Evolutionary conservation across 768 basidiomycete species (phyloP).

Genomic region (Clathrus columnatus): DNA sequence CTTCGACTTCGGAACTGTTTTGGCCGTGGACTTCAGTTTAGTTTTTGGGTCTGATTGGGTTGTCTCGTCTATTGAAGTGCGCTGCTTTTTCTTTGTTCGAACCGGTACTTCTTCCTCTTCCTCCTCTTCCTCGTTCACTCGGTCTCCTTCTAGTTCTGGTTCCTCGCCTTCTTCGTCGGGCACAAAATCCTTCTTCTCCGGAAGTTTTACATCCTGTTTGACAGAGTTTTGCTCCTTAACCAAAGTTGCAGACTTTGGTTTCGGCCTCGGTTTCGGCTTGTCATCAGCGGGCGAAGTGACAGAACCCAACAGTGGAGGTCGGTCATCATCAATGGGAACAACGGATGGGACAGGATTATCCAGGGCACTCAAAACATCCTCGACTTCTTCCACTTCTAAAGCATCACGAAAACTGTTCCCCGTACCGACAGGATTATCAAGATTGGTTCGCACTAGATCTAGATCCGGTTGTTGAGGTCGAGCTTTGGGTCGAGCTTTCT

Average conservation of each 20-base stretch:
- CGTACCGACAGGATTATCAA: neutral
- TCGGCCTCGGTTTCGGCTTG: no score
- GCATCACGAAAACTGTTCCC: conserved; percentile 9
- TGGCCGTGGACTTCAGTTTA: neutral
- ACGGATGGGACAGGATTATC: no score
- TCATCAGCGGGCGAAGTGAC: no score
- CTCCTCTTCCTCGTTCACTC: conserved; percentile 19
- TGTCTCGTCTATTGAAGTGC: conserved; percentile 10
- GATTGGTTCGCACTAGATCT: no score
- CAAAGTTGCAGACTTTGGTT: no score
- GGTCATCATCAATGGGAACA: no score
- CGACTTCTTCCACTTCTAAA: conserved; percentile 12
- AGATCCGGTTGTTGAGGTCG: no score
- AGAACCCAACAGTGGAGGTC: no score
- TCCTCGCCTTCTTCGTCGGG: conserved; percentile 8
- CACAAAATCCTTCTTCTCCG: neutral
- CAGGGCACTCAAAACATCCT: conserved; percentile 2
- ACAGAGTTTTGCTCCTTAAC: no score
- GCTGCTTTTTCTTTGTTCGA: neutral
- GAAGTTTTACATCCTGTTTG: no score
- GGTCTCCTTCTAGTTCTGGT: conserved; percentile 18
- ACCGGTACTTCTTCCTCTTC: conserved; percentile 15
- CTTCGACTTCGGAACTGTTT: neutral
- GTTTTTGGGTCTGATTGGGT: neutral
- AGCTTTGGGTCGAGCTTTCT: conserved; percentile 6